Evolutionary conservation across 768 basidiomycete genomes (phyloP).

Genomic region (Leucosporidium scottii): DNA sequence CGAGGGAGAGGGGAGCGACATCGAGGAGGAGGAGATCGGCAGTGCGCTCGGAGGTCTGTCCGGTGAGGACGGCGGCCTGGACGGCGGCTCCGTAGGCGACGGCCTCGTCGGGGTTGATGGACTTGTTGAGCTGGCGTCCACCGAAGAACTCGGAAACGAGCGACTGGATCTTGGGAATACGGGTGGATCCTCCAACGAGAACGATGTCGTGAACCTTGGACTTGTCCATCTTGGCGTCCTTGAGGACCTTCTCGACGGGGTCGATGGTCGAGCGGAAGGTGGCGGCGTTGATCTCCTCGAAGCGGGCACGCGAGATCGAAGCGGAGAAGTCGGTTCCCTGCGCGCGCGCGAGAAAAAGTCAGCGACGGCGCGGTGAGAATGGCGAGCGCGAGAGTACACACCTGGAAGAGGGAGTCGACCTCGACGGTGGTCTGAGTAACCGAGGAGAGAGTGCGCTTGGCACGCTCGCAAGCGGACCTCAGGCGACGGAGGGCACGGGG

Average conservation of each 20-base stretch:
- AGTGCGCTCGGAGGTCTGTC: constrained; percentile 97
- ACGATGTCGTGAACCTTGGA: constrained; percentile 89
- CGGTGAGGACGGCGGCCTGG: constrained; percentile 97
- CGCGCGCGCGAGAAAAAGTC: constrained; percentile 9
- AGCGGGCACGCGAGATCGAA: constrained; percentile 97
- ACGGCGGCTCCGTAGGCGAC: constrained; percentile 99
- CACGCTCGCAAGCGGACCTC: constrained; percentile 96
- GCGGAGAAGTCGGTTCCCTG: constrained; percentile 97
- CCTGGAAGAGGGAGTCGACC: constrained; percentile 96
- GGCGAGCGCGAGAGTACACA: constrained; percentile 40
- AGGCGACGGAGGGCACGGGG: constrained; percentile 93
- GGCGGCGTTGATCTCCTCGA: constrained; percentile 96
- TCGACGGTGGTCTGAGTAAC: constrained; percentile 98
- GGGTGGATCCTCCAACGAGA: constrained; percentile 98
- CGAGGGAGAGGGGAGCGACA: constrained; percentile 91
- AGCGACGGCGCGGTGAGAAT: neutral
- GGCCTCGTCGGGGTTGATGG: constrained; percentile 99
- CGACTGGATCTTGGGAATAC: constrained; percentile 98
- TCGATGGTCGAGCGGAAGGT: constrained; percentile 96
- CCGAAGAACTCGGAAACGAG: constrained; percentile 98
- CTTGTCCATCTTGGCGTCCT: constrained; percentile 89
- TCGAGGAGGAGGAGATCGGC: constrained; percentile 97
- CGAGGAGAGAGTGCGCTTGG: constrained; percentile 96
- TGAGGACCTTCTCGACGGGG: constrained; percentile 97
- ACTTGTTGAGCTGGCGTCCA: constrained; percentile 97